These are phyloP conservation scores for Cylindricascospora bacillispora DNA, from an alignment of 1,139 yeast genomes.

Conservation along the genomic window DNA sequence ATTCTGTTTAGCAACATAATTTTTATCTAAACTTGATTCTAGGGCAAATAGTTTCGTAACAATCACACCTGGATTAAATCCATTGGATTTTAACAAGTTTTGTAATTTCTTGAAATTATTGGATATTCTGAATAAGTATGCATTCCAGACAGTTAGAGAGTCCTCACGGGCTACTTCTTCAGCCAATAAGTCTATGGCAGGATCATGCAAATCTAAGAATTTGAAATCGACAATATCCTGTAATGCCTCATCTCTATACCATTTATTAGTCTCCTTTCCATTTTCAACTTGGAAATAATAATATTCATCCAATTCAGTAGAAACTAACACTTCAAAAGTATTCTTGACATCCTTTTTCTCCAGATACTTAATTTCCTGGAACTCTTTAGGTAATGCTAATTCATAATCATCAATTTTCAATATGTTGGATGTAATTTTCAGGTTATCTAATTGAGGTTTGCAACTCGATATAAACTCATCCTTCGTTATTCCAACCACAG, in stretches of 20 bases:
- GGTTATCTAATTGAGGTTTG: neutral
- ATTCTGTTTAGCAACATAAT: conserved; percentile 10
- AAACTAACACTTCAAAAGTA: conserved; percentile 7
- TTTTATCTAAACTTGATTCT: conserved; percentile 11
- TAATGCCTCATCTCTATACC: conserved; percentile 40
- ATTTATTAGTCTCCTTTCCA: conserved; percentile 19
- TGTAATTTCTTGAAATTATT: conserved; percentile 27
- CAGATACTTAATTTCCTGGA: conserved; percentile 7
- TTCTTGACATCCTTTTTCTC: conserved; percentile 6
- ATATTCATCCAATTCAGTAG: conserved; percentile 13
- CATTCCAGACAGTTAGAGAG: conserved; percentile 27
- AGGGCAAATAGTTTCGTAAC: conserved; percentile 12
- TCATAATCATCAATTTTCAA: conserved; percentile 7
- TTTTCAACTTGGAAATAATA: conserved; percentile 13
- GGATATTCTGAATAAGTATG: conserved; percentile 32
- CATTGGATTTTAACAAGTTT: conserved; percentile 8
- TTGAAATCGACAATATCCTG: conserved; percentile 30
- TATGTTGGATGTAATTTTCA: conserved; percentile 1
- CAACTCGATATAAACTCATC: conserved; percentile 1
- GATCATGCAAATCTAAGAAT: conserved; percentile 29
- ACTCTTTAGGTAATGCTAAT: conserved; percentile 8
- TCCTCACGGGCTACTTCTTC: conserved; percentile 33
- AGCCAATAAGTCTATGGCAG: conserved; percentile 25
- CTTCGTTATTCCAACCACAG: neutral
- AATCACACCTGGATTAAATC: conserved; percentile 18